A percentile compares a stretch with the other conserved stretches of the same genome.
These are phyloP conservation scores for Podila horticola DNA, from an alignment of 192 early-diverging fungal genomes.

Conservation along the genomic window DNA sequence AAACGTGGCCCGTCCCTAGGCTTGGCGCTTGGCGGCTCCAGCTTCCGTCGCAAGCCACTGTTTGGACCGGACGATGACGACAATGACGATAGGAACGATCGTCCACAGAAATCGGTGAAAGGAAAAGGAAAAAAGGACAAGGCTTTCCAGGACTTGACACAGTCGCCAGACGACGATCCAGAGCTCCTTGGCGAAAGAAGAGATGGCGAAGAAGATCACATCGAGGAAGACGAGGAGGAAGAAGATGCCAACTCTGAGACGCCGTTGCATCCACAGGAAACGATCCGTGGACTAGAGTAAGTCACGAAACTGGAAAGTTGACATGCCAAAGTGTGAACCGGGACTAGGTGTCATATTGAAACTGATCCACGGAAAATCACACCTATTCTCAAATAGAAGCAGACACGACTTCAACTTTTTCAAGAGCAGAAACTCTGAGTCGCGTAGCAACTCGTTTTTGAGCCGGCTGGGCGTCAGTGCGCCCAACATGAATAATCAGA, in stretches of 20 bases:
- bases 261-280: conserved; percentile 36
- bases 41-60: conserved; percentile 40
- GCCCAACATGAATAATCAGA: neutral
- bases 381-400: conserved; percentile 28
- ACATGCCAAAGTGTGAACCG: neutral
- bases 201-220: neutral
- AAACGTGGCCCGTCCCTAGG: conserved; percentile 28
- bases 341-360: too few relatives aligned
- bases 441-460: conserved; percentile 22
- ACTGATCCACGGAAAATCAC: too few relatives aligned
- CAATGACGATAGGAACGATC: neutral
- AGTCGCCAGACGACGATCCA: neutral
- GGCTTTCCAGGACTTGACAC: conserved; percentile 1
- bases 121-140: neutral
- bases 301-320: neutral
- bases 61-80: conserved; percentile 36
- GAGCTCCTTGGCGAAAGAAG: neutral
- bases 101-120: neutral
- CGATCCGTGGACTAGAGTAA: conserved; percentile 44
- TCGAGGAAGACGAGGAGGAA: conserved; percentile 16
- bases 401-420: conserved; percentile 51
- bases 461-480: conserved; percentile 31
- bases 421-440: conserved; percentile 38
- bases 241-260: conserved; percentile 48
- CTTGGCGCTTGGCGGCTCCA: conserved; percentile 42